These are phyloP conservation scores for Penstemon barbatus DNA, from an alignment of 257 asterid species.

Conservation along the genomic window DNA sequence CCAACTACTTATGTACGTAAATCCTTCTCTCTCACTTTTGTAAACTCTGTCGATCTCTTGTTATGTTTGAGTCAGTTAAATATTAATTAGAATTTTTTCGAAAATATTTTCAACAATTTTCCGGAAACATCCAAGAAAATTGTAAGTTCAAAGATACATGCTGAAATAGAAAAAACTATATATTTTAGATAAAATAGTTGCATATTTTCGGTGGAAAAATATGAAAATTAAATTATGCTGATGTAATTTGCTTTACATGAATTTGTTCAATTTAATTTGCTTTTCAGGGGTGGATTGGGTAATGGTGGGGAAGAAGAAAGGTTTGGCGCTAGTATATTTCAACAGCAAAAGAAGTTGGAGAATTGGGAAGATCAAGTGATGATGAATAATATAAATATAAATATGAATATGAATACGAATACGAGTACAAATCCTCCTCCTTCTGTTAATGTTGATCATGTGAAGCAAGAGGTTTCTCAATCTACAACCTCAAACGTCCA, in stretches of 20 bases:
- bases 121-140: too few species aligned
- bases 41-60: not conserved
- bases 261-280: not conserved
- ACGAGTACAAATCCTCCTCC: slow-evolving; percentile 25
- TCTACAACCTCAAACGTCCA: slow-evolving; percentile 23
- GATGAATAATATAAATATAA: slow-evolving; percentile 40
- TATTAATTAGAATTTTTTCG: too few species aligned
- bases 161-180: too few species aligned
- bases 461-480: slow-evolving; percentile 52
- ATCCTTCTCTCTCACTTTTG: slow-evolving; percentile 10
- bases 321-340: slow-evolving; percentile 52
- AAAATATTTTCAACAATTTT: too few species aligned
- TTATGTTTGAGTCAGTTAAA: too few species aligned
- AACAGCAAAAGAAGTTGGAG: slow-evolving; percentile 62
- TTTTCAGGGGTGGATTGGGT: slow-evolving; percentile 52
- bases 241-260: not conserved
- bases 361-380: slow-evolving; percentile 71
- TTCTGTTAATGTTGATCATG: slow-evolving; percentile 40
- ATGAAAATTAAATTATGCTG: not conserved
- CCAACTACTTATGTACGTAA: slow-evolving; percentile 59
- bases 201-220: too few species aligned
- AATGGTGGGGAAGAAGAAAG: slow-evolving; percentile 57
- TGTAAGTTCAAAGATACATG: too few species aligned
- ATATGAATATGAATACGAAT: slow-evolving; percentile 23
- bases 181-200: too few species aligned